Evolutionary conservation across 257 asterid species (phyloP), one percentile per base, ranked within the genome.

Genomic region (Salvia splendens): DNA sequence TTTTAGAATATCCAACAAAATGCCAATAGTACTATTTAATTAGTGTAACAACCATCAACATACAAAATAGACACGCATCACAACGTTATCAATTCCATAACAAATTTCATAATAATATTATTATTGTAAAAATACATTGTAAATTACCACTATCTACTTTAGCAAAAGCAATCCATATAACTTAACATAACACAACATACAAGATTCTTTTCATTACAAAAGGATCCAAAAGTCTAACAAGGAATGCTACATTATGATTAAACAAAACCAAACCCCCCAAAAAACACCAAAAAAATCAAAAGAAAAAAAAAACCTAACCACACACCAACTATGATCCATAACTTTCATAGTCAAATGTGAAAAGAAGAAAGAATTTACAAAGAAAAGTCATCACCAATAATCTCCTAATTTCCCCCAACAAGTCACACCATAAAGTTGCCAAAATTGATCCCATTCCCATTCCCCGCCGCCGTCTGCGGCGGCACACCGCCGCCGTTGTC

Each of bases 301-400:
- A 24, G 30, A 24, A 1, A 52, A 58, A 64, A 17, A n/a, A 54
- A 47, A 60, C 69, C 69, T 65, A 43, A 17, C 20, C 20, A 56
- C 10, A 38, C 46, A 69, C 48, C 72, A 33, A 53, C 35, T 61
- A 16, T 8, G n/a, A 4, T 52, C 32, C 4, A 67, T 65, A 38
- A 33, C 9, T 16, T 43, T 61, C 24, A 24, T 2, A 33, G 51
- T 62, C 69, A 45, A 50, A 78, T 79, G 80, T 75, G 83, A 75
- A 75, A 75, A 32, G 59, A 72, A 75, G 74, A 33, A 79, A 68
- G 72, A 72, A 79, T 79, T 59, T 79, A 79, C 83, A 67, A 24
- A 47, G 4, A 64, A 65, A 67, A 62, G 70, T 75, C 80, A 71
- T 52, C 77, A 63, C 77, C 68, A 35, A 72, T 54, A 54, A 58